Conservation (phyloP, 257 asterid genomes). For the Agastache rugosa region DNA sequence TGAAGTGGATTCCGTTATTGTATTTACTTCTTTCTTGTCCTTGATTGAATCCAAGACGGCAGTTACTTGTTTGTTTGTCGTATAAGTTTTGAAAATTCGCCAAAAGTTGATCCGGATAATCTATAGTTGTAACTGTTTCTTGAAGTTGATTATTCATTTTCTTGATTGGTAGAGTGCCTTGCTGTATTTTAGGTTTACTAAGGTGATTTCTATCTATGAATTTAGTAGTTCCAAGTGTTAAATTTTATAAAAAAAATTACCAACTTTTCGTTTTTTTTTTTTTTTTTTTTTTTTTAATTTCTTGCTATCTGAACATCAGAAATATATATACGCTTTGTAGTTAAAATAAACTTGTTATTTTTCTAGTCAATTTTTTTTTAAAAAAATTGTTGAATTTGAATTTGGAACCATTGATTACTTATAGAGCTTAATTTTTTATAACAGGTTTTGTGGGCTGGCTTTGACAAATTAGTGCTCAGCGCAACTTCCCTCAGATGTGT, state of each 20-base stretch:
- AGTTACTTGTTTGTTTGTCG: constrained; percentile 19
- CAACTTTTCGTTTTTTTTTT: background rate
- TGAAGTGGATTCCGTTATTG: constrained; percentile 14
- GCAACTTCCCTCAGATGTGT: constrained; percentile 52
- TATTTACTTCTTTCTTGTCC: constrained; percentile 9
- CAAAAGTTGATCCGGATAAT: constrained; percentile 21
- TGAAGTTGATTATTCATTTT: constrained; percentile 17
- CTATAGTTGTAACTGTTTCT: constrained; percentile 5
- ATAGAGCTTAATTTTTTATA: constrained; percentile 35
- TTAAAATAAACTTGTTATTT: background rate
- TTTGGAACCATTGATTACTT: background rate
- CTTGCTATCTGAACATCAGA: background rate
- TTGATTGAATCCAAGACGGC: constrained; percentile 36
- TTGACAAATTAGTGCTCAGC: constrained; percentile 67
- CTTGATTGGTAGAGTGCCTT: constrained; percentile 3
- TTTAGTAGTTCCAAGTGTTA: constrained; percentile 3
- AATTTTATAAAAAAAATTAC: background rate
- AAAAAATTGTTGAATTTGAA: background rate
- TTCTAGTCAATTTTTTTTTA: background rate
- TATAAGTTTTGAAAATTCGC: constrained; percentile 2
- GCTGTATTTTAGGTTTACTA: constrained; percentile 8
- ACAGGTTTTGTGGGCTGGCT: constrained; percentile 85
- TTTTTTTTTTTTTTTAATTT: background rate
- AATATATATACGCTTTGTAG: background rate
- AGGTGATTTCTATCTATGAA: background rate